These are phyloP conservation scores for Sugiyamaella xylanicola DNA, from an alignment of 1,139 yeast genomes.

Conservation along the genomic window DNA sequence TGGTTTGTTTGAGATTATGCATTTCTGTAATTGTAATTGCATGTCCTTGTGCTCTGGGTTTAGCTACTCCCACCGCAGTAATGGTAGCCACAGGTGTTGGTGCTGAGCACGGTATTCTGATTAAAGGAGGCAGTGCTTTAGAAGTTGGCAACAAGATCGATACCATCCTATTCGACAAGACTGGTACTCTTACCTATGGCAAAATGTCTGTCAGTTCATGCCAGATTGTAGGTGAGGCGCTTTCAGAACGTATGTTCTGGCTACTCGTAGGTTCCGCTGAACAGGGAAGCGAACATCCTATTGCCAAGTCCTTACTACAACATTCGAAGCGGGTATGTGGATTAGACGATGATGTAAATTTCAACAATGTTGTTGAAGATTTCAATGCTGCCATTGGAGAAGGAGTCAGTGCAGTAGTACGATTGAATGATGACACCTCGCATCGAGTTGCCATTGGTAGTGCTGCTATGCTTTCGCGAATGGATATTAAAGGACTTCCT, in stretches of 20 bases:
- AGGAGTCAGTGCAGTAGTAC: slow-evolving; percentile 63
- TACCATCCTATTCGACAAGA: slow-evolving; percentile 84
- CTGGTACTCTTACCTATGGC: slow-evolving; percentile 93
- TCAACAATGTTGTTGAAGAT: slow-evolving; percentile 44
- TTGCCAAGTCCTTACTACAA: slow-evolving; percentile 66
- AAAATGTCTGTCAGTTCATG: slow-evolving; percentile 59
- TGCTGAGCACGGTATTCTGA: slow-evolving; percentile 70
- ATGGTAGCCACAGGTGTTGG: slow-evolving; percentile 99
- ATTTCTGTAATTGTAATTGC: slow-evolving; percentile 96
- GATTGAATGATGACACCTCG: slow-evolving; percentile 31
- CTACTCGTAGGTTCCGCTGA: slow-evolving; percentile 65
- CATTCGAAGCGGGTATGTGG: slow-evolving; percentile 38
- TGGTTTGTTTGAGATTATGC: slow-evolving; percentile 76
- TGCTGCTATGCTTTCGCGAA: slow-evolving; percentile 47
- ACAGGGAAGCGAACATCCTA: slow-evolving; percentile 80
- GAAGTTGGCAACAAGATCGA: slow-evolving; percentile 71
- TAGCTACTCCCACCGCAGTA: slow-evolving; percentile 97
- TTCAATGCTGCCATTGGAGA: slow-evolving; percentile 65
- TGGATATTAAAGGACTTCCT: slow-evolving; percentile 31
- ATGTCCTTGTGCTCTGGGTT: slow-evolving; percentile 95
- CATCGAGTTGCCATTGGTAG: slow-evolving; percentile 60
- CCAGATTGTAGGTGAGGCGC: slow-evolving; percentile 25
- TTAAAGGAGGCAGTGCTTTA: slow-evolving; percentile 90
- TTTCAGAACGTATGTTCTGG: slow-evolving; percentile 47
- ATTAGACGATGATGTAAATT: slow-evolving; percentile 36